phyloP scores from a whole-genome alignment of 139 green algal species.

The Closterium sp. region DNA sequence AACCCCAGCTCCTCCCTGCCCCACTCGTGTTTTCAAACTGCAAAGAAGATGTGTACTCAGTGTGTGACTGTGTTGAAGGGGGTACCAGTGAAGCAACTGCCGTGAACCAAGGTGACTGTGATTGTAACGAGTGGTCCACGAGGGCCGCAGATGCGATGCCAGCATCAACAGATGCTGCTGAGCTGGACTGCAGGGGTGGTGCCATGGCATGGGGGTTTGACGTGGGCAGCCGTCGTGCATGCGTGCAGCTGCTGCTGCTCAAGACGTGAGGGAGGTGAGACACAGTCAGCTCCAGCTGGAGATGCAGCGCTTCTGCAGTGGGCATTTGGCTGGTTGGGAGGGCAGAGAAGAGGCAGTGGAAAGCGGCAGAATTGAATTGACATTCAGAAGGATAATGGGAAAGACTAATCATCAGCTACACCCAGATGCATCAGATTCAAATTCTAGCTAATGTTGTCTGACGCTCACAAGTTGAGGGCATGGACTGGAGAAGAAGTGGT shows the following conservation, averaged over 20 bases:
- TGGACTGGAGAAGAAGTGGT: neutral
- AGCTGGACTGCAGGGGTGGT: neutral
- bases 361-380: neutral
- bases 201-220: neutral
- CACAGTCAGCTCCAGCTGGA: neutral
- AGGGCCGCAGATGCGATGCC: neutral
- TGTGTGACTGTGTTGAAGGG: neutral
- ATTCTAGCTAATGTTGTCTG: neutral
- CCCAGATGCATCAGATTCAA: neutral
- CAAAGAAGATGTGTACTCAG: neutral
- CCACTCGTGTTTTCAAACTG: neutral
- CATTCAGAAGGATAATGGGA: neutral
- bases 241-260: neutral
- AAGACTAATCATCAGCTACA: neutral
- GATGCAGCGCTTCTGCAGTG: neutral
- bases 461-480: neutral
- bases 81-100: neutral
- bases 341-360: neutral
- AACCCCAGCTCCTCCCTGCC: neutral
- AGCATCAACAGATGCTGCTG: neutral
- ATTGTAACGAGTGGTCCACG: neutral
- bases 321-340: neutral
- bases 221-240: neutral
- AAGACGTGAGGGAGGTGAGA: too few relatives aligned
- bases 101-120: neutral